Conservation (phyloP, 2,329 filamentous ascomycete species). For the Neobulgaria alba region DNA sequence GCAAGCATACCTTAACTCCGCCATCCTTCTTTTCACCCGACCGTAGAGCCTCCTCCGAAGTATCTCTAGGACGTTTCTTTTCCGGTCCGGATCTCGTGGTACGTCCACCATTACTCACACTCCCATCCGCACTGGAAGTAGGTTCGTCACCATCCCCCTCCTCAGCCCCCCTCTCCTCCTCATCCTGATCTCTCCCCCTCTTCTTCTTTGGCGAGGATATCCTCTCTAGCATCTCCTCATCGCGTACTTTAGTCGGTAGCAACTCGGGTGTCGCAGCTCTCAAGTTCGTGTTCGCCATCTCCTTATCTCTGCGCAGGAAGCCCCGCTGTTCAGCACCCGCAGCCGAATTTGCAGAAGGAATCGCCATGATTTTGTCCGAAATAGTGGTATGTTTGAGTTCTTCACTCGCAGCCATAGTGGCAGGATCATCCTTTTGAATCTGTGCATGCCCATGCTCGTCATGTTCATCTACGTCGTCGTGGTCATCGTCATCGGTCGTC, state of each 20-base stretch:
- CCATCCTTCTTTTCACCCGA: slow-evolving; percentile 17
- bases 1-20: slow-evolving; percentile 16
- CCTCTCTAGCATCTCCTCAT: slow-evolving; percentile 39
- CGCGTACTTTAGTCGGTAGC: slow-evolving; percentile 31
- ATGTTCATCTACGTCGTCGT: no score
- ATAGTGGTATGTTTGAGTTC: slow-evolving; percentile 58
- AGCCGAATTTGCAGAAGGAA: slow-evolving; percentile 21
- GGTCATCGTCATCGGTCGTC: slow-evolving; percentile 13
- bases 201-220: slow-evolving; percentile 42
- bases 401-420: slow-evolving; percentile 53
- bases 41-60: slow-evolving; percentile 25
- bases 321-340: slow-evolving; percentile 14
- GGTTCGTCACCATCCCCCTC: slow-evolving; percentile 29
- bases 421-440: slow-evolving; percentile 43
- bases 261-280: slow-evolving; percentile 25
- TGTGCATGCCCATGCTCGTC: slow-evolving; percentile 9
- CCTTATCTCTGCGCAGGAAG: slow-evolving; percentile 18
- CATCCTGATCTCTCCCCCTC: slow-evolving; percentile 35
- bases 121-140: slow-evolving; percentile 35
- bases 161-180: slow-evolving; percentile 35
- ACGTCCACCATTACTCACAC: slow-evolving; percentile 28
- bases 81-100: slow-evolving; percentile 47
- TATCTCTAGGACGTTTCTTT: slow-evolving; percentile 55
- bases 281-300: slow-evolving; percentile 18
- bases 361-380: slow-evolving; percentile 37